Evolutionary conservation across 805 yeast species (phyloP), one percentile per base, ranked within the genome.

Genomic region (Saturnispora saitoi): DNA sequence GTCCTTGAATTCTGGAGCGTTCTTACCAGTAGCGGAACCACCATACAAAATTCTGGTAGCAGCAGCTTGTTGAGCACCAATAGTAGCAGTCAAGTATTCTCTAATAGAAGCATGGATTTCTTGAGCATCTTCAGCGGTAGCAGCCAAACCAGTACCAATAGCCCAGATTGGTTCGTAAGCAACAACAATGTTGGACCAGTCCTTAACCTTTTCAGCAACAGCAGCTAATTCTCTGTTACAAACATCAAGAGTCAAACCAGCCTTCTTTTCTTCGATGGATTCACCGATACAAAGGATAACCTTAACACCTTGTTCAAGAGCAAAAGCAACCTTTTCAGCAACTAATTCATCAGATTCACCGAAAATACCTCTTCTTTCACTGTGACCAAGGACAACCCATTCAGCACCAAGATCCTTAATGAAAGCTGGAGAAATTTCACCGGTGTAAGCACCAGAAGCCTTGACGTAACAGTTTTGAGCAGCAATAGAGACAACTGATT

Each of bases 151-250:
- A 61, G 98, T 90, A 70, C 99, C 99, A 63, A 93, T 93, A 62
- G 99, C 99, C 99, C 99, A 93, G 59, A 93, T 96, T 62, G 99
- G 99, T 77, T 93, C 99, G 76, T 93, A 93, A 64, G 99, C 99
- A 69, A 93, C 73, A 57, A 93, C 98, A 58, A 93, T 76, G 70
- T 86, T 77, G 56, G 84, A 63, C 98, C 98, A 91, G 81, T 90
- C 97, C 19, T 56, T 49, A 4, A 38, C 37, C 46, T 45, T 46
- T 55, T 88, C 82, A 53, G 83, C 75, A 54, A 85, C 97, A 54
- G 98, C 96, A 58, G 80, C 76, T 65, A 91, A 77, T 78, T 93
- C 98, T 75, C 86, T 81, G 68, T 84, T 78, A 70, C 86, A 83
- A 55, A 93, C 95, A 28, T 80, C 78, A 61, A 91, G 77, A 62